phyloP scores from a whole-genome alignment of 78 protist species.

The Emiliania huxleyi region DNA sequence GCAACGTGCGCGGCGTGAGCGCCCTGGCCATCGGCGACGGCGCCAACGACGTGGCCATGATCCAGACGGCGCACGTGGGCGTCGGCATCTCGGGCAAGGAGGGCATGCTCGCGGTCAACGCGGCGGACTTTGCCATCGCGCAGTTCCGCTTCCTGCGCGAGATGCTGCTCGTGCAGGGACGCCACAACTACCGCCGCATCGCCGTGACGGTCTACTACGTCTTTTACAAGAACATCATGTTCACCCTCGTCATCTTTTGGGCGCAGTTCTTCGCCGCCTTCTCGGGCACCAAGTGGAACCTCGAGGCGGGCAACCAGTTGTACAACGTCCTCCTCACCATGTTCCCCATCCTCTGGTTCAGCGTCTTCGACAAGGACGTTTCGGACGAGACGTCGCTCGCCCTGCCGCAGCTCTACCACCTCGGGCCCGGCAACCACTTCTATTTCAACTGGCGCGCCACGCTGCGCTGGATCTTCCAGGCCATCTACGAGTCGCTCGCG shows the following conservation, averaged over 20 bases:
- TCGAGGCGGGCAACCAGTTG: background rate
- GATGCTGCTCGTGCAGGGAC: slow-evolving; percentile 74
- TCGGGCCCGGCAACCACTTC: background rate
- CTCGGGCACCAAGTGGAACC: slow-evolving; percentile 66
- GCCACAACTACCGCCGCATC: slow-evolving; percentile 59
- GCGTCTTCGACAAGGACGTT: slow-evolving; percentile 48
- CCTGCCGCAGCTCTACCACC: slow-evolving; percentile 32
- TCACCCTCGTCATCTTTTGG: slow-evolving; percentile 26
- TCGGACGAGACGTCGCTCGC: background rate
- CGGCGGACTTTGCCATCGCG: slow-evolving; percentile 84
- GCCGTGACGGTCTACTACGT: slow-evolving; percentile 46
- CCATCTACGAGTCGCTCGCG: background rate
- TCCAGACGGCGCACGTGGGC: slow-evolving; percentile 82
- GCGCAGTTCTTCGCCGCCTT: background rate
- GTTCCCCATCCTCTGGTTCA: slow-evolving; percentile 8
- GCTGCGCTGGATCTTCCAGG: background rate
- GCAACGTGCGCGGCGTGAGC: background rate
- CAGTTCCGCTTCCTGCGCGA: slow-evolving; percentile 74
- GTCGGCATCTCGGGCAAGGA: slow-evolving; percentile 90
- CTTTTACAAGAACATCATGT: slow-evolving; percentile 72
- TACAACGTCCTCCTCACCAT: slow-evolving; percentile 24
- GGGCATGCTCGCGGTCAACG: slow-evolving; percentile 69
- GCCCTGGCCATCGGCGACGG: slow-evolving; percentile 86
- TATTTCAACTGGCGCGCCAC: slow-evolving; percentile 39
- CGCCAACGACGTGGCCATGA: slow-evolving; percentile 88